Conservation (phyloP, 2,329 filamentous ascomycete species). For the Pseudogymnoascus sp. region DNA sequence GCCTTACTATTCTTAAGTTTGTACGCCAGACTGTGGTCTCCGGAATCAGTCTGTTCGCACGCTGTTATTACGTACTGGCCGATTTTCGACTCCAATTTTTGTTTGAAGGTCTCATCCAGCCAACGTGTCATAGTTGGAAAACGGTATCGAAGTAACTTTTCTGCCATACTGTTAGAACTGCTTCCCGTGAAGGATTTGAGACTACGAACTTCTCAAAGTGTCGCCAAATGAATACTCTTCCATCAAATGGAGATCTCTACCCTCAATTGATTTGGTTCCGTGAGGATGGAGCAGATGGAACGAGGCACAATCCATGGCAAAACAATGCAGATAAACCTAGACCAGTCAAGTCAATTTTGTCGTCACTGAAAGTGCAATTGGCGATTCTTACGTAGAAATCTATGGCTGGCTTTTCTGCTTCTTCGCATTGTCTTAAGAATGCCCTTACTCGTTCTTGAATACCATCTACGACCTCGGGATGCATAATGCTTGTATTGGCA, state of each 20-base stretch:
- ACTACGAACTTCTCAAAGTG: conserved; percentile 54
- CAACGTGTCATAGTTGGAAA: conserved; percentile 34
- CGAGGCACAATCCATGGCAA: conserved; percentile 62
- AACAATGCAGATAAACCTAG: conserved; percentile 48
- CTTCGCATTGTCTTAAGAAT: conserved; percentile 49
- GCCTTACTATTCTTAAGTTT: conserved; percentile 48
- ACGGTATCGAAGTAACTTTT: neutral
- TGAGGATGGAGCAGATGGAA: conserved; percentile 64
- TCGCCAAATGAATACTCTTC: conserved; percentile 61
- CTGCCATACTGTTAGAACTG: neutral
- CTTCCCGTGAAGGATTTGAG: too few species aligned
- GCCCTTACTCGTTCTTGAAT: conserved; percentile 50
- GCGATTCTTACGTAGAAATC: conserved; percentile 54
- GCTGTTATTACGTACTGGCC: conserved; percentile 47
- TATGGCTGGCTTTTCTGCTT: conserved; percentile 39
- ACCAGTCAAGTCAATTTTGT: neutral
- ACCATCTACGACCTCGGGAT: conserved; percentile 46
- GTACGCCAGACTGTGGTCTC: conserved; percentile 51
- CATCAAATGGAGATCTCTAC: conserved; percentile 59
- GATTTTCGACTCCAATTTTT: neutral
- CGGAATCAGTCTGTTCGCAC: conserved; percentile 39
- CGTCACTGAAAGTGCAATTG: neutral
- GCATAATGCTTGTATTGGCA: conserved; percentile 61
- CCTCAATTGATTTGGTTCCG: conserved; percentile 53
- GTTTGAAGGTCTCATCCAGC: neutral